Conservation (phyloP, 164 flowering plant genomes). For the Nelumbo lutea region DNA sequence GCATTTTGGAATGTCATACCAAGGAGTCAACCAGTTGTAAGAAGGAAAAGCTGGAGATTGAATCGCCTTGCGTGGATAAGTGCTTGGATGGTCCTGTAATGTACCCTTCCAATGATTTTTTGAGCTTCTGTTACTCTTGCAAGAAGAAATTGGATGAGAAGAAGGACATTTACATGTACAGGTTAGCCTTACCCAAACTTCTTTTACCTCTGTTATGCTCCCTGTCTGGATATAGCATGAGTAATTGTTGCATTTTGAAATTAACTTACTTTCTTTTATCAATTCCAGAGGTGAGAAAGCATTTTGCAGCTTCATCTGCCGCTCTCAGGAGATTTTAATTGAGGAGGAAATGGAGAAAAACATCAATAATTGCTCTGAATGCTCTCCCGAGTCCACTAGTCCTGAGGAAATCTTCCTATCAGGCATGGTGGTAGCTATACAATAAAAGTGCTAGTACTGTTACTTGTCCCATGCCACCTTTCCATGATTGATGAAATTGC, state of each 20-base stretch:
- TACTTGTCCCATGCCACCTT: constrained; percentile 1
- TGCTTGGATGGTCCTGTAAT: not conserved
- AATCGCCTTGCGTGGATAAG: not conserved
- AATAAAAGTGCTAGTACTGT: not conserved
- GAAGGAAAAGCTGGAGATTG: not conserved
- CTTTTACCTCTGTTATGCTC: not conserved
- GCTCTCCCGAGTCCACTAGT: not conserved
- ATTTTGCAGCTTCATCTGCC: constrained; percentile 58
- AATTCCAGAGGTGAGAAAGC: constrained; percentile 55
- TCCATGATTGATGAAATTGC: constrained; percentile 16
- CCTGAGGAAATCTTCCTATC: constrained; percentile 8
- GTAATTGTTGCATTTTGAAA: not conserved
- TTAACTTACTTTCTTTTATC: not conserved
- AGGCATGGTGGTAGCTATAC: constrained; percentile 11
- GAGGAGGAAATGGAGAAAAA: constrained; percentile 37
- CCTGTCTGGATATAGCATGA: not conserved
- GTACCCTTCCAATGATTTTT: constrained; percentile 18
- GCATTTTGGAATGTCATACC: not conserved
- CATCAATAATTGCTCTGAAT: constrained; percentile 11
- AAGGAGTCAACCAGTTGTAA: not conserved
- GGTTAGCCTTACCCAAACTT: constrained; percentile 15
- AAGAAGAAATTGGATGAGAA: constrained; percentile 29
- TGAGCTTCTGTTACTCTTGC: constrained; percentile 46
- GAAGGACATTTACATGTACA: constrained; percentile 39
- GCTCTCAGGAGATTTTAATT: constrained; percentile 40